Evolutionary conservation across 2,329 filamentous ascomycete genomes (phyloP).

Genomic region (Aspergillus ibericus): DNA sequence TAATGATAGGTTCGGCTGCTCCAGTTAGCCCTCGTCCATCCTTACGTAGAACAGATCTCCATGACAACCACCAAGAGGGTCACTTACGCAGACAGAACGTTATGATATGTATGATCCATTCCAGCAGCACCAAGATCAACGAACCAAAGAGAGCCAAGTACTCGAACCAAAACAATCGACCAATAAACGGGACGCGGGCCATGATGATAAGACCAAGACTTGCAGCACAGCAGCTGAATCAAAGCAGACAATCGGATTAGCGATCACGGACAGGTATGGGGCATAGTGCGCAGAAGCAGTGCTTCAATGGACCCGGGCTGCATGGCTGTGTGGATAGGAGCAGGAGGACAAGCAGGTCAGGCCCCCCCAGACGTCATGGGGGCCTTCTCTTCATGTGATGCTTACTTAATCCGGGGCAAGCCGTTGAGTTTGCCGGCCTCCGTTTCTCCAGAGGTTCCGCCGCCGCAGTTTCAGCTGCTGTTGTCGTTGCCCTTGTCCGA

Average conservation of each 20-base stretch:
- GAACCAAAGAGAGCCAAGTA: conserved; percentile 85
- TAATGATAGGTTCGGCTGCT: conserved; percentile 73
- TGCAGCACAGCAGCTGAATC: neutral
- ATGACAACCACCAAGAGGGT: neutral
- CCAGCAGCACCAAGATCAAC: conserved; percentile 77
- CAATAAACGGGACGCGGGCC: conserved; percentile 63
- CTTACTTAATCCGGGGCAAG: conserved; percentile 36
- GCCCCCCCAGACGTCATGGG: conserved; percentile 14
- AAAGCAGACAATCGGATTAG: neutral
- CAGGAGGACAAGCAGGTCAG: neutral
- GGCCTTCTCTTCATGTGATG: conserved; percentile 24
- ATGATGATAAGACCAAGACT: conserved; percentile 36
- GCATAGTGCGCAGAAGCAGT: neutral
- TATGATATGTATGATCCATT: conserved; percentile 78
- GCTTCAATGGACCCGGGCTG: neutral
- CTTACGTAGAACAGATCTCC: neutral
- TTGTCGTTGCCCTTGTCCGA: neutral
- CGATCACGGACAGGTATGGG: neutral
- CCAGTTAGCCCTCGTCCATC: conserved; percentile 20
- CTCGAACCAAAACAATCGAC: conserved; percentile 66
- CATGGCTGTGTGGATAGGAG: neutral
- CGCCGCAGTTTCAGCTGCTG: no score
- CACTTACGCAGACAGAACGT: conserved; percentile 81
- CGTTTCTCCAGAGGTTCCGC: neutral
- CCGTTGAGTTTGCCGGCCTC: conserved; percentile 15